phyloP scores from a whole-genome alignment of 1,284 basidiomycete genomes.

The Porphyrellus sp. region DNA sequence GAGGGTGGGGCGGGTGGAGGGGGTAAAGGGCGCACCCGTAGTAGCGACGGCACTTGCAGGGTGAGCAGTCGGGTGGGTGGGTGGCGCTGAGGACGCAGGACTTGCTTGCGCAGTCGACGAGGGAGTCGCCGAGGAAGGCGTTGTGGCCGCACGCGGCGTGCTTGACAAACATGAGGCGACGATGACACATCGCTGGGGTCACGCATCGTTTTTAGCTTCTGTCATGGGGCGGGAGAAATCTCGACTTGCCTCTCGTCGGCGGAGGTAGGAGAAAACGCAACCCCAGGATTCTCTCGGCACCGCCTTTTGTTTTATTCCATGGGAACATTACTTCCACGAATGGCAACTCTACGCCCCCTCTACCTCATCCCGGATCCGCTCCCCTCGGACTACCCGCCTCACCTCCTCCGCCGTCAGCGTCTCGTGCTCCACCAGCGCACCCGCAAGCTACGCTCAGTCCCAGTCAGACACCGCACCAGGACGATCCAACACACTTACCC shows the following conservation, averaged over 20 bases:
- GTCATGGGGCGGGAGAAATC: conserved; percentile 3
- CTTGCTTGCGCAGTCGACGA: conserved; percentile 51
- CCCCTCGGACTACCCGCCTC: conserved; percentile 76
- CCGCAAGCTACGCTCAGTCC: conserved; percentile 62
- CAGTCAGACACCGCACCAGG: conserved; percentile 5
- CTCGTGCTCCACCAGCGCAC: conserved; percentile 89
- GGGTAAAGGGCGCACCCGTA: conserved; percentile 42
- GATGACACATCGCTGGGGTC: conserved; percentile 55
- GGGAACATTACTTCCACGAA: not conserved
- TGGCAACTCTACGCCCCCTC: no score
- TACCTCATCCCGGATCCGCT: conserved; percentile 68
- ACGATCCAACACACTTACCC: conserved; percentile 45
- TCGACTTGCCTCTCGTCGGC: conserved; percentile 48
- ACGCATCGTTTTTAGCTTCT: not conserved
- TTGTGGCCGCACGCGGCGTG: conserved; percentile 54
- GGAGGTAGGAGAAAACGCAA: conserved; percentile 53
- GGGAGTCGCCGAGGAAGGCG: conserved; percentile 46
- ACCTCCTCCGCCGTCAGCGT: conserved; percentile 89
- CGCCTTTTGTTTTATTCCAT: conserved; percentile 6
- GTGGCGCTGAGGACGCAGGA: conserved; percentile 47
- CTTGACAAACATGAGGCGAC: conserved; percentile 52
- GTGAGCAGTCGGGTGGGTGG: conserved; percentile 49
- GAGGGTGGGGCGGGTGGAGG: not conserved
- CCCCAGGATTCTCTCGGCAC: conserved; percentile 1
- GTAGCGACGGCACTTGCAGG: conserved; percentile 56